Evolutionary conservation across 495 filamentous ascomycete genomes (phyloP), one percentile per base, ranked within the genome.

Genomic region (Sordaria brevicollis): DNA sequence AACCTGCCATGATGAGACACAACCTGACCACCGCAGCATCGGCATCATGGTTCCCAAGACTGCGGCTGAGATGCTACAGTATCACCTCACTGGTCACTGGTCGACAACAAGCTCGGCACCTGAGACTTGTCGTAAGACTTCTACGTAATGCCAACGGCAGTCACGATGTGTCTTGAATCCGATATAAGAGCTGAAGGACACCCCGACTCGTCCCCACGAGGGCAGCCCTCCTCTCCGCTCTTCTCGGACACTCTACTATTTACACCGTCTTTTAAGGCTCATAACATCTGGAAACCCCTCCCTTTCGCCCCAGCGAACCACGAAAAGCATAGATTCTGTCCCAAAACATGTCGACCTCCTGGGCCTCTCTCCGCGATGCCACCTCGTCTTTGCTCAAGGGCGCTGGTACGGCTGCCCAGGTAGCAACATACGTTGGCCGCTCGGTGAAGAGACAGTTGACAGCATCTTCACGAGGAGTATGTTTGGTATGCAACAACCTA

Each of bases 401-500:
- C 19, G 43, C 43, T 54, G 43, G 43, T 10, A 54, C 43, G 4
- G 19, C 43, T 54, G 43, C 43, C 19, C 43, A 54, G 19, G 43
- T 54, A 54, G 43, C 43, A 54, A 54, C 43, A 54, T 54, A 54
- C 10, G 19, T 54, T 54, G 43, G 43, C 62, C 85, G 81, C 19
- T 80, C 74, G 10, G 83, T 75, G 67, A 82, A 81, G 19, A 74
- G 75, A 79, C 85, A 85, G 77, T 75, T 72, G 69, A 71, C 73
- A 35, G 65, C 34, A 4, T 73, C 68, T 33, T 74, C 72, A 34
- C 65, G 34, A 11, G 19, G 19, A 33, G n/a, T 43, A 41, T 19
- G 13, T 29, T 11, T 38, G 36, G 31, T 25, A 17, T 65, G 41
- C 65, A 54, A 19, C 38, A 34, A 15, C 19, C 7, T n/a, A 31